These are phyloP conservation scores for Pisolithus microcarpus DNA, from an alignment of 768 basidiomycete genomes.

Conservation along the genomic window DNA sequence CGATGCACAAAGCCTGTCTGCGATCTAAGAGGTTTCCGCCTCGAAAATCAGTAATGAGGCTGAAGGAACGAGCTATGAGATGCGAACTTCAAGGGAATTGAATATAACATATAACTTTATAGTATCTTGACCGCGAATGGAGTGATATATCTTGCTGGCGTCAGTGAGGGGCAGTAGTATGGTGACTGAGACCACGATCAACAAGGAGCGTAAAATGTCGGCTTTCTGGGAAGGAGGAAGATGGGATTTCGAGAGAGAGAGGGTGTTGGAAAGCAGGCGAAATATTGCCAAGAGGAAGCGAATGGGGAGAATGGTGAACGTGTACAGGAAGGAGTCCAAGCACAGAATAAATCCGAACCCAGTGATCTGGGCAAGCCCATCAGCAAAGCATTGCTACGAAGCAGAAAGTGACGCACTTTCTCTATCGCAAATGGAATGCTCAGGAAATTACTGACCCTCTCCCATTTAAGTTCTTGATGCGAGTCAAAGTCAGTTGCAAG, in stretches of 20 bases:
- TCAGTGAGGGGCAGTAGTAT: slow-evolving; percentile 82
- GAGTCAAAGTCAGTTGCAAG: slow-evolving; percentile 92
- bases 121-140: slow-evolving; percentile 94
- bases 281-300: slow-evolving; percentile 64
- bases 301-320: slow-evolving; percentile 95
- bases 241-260: slow-evolving; percentile 43
- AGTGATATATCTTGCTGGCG: slow-evolving; percentile 96
- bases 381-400: background rate
- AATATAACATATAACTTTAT: slow-evolving; percentile 99
- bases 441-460: slow-evolving; percentile 92
- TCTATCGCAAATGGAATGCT: slow-evolving; percentile 89
- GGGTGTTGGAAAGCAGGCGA: slow-evolving; percentile 44
- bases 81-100: slow-evolving; percentile 88
- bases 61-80: background rate
- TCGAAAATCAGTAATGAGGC: background rate
- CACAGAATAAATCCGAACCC: slow-evolving; percentile 90
- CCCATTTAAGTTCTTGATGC: slow-evolving; percentile 91
- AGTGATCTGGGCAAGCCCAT: slow-evolving; percentile 54
- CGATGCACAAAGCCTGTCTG: slow-evolving; percentile 87
- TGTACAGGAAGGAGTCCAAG: slow-evolving; percentile 94
- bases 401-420: slow-evolving; percentile 49
- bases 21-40: slow-evolving; percentile 55
- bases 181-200: slow-evolving; percentile 67
- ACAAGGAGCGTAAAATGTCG: slow-evolving; percentile 75
- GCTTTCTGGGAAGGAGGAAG: slow-evolving; percentile 88